Evolutionary conservation across 345 rosid genomes (phyloP), one percentile per base, ranked within the genome.

Genomic region (Diplotaxis tenuifolia): DNA sequence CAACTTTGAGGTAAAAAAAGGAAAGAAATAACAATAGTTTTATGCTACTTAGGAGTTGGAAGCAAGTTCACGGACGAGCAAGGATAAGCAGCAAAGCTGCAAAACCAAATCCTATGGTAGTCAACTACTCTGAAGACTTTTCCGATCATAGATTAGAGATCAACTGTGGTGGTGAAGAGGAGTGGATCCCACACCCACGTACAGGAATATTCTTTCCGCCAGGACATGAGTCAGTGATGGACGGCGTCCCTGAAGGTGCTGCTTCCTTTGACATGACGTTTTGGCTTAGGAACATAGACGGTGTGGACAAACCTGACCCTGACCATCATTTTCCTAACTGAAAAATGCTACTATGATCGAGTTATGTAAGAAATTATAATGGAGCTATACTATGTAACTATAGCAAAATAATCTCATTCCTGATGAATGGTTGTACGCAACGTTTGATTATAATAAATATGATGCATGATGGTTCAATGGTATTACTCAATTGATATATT

Each of bases 131-230:
- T 15, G 10, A 64, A 64, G 66, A 76, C 23, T 21, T 5, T 69
- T 58, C 45, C 11, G 56, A 65, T 7, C 70, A 70, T 62, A 52
- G 32, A 11, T 53, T 49, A 38, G 31, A 27, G 19, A 16, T 15
- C 45, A 78, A 7, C 7, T 42, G 29, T 64, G 47, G 15, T 7
- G 32, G 49, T 12, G 74, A 75, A 53, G 74, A 68, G 47, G 79
- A 68, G 31, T 87, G 96, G 96, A 70, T 82, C 34, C 96, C 96
- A 15, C 86, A 87, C 67, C 92, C 92, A 23, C 89, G 85, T 10
- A 81, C 82, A 4, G 96, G 90, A 52, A 89, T 87, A 65, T 89
- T 83, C 65, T 75, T 77, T 18, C 96, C 96, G 0, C 67, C 75
- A 58, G 90, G 54, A 47, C 86, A 84, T 2, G 92, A 89, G 58